Conservation (phyloP, 2,329 filamentous ascomycete genomes). For the Talaromyces sp. region DNA sequence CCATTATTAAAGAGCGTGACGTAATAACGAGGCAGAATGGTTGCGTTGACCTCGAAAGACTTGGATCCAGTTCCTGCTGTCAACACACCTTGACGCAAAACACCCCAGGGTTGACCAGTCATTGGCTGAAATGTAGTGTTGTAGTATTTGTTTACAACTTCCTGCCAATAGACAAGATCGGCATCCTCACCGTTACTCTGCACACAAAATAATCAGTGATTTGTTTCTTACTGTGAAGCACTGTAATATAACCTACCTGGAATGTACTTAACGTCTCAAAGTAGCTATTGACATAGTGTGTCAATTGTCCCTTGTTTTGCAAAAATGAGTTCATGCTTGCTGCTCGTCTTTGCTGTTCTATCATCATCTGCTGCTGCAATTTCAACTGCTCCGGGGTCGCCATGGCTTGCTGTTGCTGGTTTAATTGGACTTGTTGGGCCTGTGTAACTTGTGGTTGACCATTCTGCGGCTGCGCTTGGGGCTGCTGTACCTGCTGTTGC, state of each 20-base stretch:
- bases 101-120: constrained; percentile 50
- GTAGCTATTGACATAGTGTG: constrained; percentile 54
- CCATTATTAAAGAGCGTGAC: constrained; percentile 84
- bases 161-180: constrained; percentile 72
- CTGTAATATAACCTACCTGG: constrained; percentile 37
- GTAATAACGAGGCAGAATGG: constrained; percentile 83
- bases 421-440: constrained; percentile 13
- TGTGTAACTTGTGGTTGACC: constrained; percentile 4
- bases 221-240: neutral
- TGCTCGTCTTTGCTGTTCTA: constrained; percentile 31
- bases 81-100: constrained; percentile 69
- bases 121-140: constrained; percentile 46
- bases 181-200: constrained; percentile 60
- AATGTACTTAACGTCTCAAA: constrained; percentile 55
- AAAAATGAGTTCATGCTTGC: constrained; percentile 26
- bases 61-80: constrained; percentile 60
- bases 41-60: constrained; percentile 79
- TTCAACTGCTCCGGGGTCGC: constrained; percentile 41
- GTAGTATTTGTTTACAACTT: constrained; percentile 79
- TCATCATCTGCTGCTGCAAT: constrained; percentile 42
- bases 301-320: constrained; percentile 39
- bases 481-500: constrained; percentile 22
- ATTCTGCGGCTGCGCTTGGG: constrained; percentile 21
- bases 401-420: constrained; percentile 38
- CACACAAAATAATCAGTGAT: constrained; percentile 5